A percentile compares a stretch with the other conserved stretches of the same genome.
phyloP scores from a whole-genome alignment of 2,329 filamentous ascomycete species.

The Fusarium virguliforme region DNA sequence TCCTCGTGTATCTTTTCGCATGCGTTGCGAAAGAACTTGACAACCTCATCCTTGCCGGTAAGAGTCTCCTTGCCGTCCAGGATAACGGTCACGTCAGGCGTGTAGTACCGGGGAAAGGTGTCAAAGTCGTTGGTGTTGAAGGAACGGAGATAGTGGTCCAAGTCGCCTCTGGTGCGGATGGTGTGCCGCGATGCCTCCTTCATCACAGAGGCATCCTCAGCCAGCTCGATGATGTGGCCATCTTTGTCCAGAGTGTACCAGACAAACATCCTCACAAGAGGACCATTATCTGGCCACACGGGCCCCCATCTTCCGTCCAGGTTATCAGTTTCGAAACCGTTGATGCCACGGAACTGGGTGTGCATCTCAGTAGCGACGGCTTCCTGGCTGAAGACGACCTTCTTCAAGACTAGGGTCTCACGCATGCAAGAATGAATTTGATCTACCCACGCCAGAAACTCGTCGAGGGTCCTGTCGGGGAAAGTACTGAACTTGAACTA shows the following conservation, averaged over 20 bases:
- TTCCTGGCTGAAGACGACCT: constrained; percentile 8
- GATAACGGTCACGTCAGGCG: background rate
- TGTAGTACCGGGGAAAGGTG: constrained; percentile 9
- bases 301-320: constrained; percentile 12
- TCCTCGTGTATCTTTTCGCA: constrained; percentile 5
- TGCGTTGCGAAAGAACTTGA: constrained; percentile 9
- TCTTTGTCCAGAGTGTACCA: constrained; percentile 12
- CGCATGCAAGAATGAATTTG: constrained; percentile 13
- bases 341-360: constrained; percentile 9
- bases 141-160: constrained; percentile 9
- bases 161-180: constrained; percentile 3
- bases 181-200: constrained; percentile 7
- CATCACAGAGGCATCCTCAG: constrained; percentile 7
- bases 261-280: constrained; percentile 12
- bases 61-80: constrained; percentile 1
- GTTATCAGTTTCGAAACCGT: constrained; percentile 10
- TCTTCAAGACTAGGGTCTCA: constrained; percentile 11
- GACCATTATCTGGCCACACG: constrained; percentile 2
- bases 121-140: constrained; percentile 13
- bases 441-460: constrained; percentile 6
- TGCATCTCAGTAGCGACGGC: constrained; percentile 11
- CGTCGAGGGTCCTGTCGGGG: constrained; percentile 5
- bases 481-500: constrained; percentile 12
- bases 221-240: background rate
- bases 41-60: constrained; percentile 6